Conservation (phyloP, 1,139 yeast genomes). For the Lodderomyces margitis region DNA sequence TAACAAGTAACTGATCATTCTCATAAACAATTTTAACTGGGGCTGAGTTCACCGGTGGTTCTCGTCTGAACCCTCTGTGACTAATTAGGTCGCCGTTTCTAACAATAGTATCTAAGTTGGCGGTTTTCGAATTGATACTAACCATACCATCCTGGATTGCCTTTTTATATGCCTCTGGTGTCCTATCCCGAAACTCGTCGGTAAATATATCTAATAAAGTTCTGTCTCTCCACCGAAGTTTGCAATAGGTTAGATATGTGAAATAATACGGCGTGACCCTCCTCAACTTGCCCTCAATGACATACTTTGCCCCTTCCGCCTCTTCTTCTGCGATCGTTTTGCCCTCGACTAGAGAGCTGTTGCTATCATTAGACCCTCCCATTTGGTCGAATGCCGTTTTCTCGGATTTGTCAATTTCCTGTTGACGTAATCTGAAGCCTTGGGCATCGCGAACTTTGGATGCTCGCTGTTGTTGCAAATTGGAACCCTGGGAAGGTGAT, state of each 20-base stretch:
- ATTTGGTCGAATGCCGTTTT: slow-evolving; percentile 42
- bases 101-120: slow-evolving; percentile 63
- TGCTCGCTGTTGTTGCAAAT: slow-evolving; percentile 14
- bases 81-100: slow-evolving; percentile 82
- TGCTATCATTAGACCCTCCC: slow-evolving; percentile 26
- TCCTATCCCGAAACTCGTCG: slow-evolving; percentile 81
- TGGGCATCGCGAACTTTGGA: slow-evolving; percentile 38
- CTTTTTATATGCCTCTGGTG: slow-evolving; percentile 61
- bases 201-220: slow-evolving; percentile 75
- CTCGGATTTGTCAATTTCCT: slow-evolving; percentile 41
- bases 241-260: slow-evolving; percentile 89
- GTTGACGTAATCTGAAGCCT: slow-evolving; percentile 51
- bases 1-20: slow-evolving; percentile 75
- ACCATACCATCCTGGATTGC: slow-evolving; percentile 77
- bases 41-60: slow-evolving; percentile 79
- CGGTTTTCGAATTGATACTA: slow-evolving; percentile 61
- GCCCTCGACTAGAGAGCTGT: slow-evolving; percentile 24
- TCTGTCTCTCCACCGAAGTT: slow-evolving; percentile 85
- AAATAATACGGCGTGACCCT: slow-evolving; percentile 82
- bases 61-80: slow-evolving; percentile 86
- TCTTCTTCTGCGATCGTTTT: slow-evolving; percentile 57
- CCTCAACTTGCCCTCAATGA: slow-evolving; percentile 60
- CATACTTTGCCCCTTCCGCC: slow-evolving; percentile 50
- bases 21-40: slow-evolving; percentile 73
- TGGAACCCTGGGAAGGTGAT: slow-evolving; percentile 13